phyloP scores from a whole-genome alignment of 257 asterid genomes.

The Datura wrightii region DNA sequence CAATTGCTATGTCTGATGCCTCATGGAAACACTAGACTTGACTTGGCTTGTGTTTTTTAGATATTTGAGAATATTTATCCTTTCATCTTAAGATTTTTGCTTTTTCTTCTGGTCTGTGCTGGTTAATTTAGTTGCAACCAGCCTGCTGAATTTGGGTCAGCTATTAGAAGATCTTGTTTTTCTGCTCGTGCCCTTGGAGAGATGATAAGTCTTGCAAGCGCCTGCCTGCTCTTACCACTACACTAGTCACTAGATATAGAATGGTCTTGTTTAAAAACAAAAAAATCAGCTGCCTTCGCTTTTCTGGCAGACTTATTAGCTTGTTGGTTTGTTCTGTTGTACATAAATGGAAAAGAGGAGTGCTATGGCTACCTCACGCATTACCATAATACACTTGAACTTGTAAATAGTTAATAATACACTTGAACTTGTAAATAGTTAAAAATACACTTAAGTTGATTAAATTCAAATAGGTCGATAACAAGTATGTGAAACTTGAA shows the following conservation, averaged over 20 bases:
- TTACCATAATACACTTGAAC: not conserved
- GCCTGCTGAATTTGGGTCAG: not conserved
- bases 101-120: not conserved
- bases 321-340: not conserved
- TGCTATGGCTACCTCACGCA: not conserved
- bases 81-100: not conserved
- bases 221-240: not conserved
- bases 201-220: not conserved
- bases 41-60: not conserved
- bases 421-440: too few species aligned
- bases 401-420: too few species aligned
- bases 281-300: not conserved
- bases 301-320: not conserved
- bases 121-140: slow-evolving; percentile 10
- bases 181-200: not conserved
- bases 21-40: not conserved
- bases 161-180: not conserved
- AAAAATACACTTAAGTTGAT: too few species aligned
- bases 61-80: not conserved
- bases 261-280: too few species aligned
- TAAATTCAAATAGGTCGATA: too few species aligned
- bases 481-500: too few species aligned
- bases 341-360: not conserved
- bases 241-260: not conserved
- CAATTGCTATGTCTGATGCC: not conserved